Evolutionary conservation across 169 alveolate species (phyloP), one percentile per base, ranked within the genome.

Genomic region (Plasmodium inui): DNA sequence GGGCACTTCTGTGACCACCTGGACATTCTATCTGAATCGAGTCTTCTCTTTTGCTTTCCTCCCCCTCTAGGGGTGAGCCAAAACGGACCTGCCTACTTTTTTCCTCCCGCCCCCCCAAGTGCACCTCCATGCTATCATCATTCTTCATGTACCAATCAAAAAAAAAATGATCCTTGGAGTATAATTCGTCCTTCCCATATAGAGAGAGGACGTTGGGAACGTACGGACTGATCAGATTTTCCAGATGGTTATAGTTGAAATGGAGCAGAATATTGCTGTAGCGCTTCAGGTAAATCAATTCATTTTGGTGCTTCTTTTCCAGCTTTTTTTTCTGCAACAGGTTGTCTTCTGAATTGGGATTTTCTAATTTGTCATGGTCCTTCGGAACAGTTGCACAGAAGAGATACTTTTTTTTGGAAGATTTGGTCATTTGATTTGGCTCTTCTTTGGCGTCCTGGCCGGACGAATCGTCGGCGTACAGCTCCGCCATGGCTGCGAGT

Each of bases 211-310:
- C 61, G 55, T 70, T 91, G 19, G 95, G 95, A 55, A 91, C 57
- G 78, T 91, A 53, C 10, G 84, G 78, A 32, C 72, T 91, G 30
- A 71, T 14, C 32, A 70, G 39, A 80, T 91, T 91, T 91, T 91
- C 95, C 28, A 82, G n/a, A 46, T 91, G 91, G 76, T 82, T 72
- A 34, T 91, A 91, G 41, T 91, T 91, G 39, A 53, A 91, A 50
- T 71, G 78, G 46, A n/a, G 34, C 44, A 71, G 32, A 30, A 91
- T 91, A 72, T 82, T 91, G 34, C 14, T 34, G 53, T 91, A 91
- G 53, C 95, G 44, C 41, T 73, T 61, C 76, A 81, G 78, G 57
- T 91, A 91, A 5, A 91, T 82, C 55, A 81, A 46, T 37, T 91
- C 95, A 73, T 91, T 81, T 14, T 19, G 32, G n/a, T 72, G 22